Base-by-base conservation (phyloP, 768 basidiomycete species). In the Suillus discolor region DNA sequence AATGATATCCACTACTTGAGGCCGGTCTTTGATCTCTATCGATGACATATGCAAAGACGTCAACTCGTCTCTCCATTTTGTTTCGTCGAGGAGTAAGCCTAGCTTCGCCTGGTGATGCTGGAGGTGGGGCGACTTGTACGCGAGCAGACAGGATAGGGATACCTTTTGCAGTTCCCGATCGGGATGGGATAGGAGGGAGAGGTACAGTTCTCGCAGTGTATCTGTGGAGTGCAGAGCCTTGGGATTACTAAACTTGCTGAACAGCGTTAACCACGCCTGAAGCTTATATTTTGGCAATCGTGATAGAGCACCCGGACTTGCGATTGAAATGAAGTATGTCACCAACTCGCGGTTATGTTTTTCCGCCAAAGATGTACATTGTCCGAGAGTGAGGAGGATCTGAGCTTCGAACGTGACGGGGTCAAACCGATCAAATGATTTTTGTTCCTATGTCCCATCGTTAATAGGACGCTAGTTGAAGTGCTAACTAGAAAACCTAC, bases 191-290 rank as follows among this genome's bases (percentile, higher is more conserved):
- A 99, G 84, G 25, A 93, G 83, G n/a, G 84, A 79, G 16, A 83
- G 82, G 77, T 96, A 97, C 28, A 94, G 73, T 2, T 80, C 61
- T 49, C 84, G 85, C 6, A 99, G 82, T 0, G 83, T 82, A 11
- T 90, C 84, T 0, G 92, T 86, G 8, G 87, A 82, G 72, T 88
- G 85, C 2, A 96, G 80, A 0, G 94, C 93, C 78, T 94, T 97
- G n/a, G 96, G 97, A 72, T 98, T 99, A 70, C 80, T 80, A 74
- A 99, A 93, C 74, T 96, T 97, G 60, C 92, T 84, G 76, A 98
- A 93, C 13, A 99, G 83, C 23, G 85, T 85, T 34, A 99, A 86
- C 89, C 93, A 99, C 0, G 86, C 82, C 18, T 79, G 79, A 12
- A 97, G 84, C 72, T 89, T 90, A 36, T 82, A 76, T 51, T 87